A percentile compares a stretch with the other conserved stretches of the same genome.
Conservation (phyloP, 331 rosid genomes). For the Ulmus americana region DNA sequence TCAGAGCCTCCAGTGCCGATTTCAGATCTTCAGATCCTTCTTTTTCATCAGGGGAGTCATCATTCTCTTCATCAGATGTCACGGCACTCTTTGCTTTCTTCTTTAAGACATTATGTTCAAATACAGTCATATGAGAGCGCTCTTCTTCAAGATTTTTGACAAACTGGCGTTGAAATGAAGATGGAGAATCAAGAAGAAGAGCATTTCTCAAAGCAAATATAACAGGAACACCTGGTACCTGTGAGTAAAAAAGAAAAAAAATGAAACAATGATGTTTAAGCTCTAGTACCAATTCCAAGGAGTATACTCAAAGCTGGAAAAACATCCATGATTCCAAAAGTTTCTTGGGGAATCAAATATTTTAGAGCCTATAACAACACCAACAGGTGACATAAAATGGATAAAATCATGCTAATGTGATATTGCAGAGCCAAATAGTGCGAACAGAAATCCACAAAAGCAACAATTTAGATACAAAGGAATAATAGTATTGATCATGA, state of each 20-base stretch:
- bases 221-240: constrained; percentile 83
- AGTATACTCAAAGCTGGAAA: too few relatives aligned
- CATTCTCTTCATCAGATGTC: constrained; percentile 27
- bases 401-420: neutral
- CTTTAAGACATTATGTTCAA: constrained; percentile 37
- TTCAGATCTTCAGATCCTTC: constrained; percentile 33
- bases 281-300: too few relatives aligned
- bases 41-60: constrained; percentile 25
- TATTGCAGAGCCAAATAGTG: too few relatives aligned
- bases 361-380: neutral
- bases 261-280: neutral
- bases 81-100: constrained; percentile 20
- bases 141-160: constrained; percentile 54
- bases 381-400: neutral
- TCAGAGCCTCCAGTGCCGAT: constrained; percentile 21
- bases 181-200: constrained; percentile 61
- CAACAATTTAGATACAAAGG: neutral
- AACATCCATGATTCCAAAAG: too few relatives aligned
- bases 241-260: constrained; percentile 10
- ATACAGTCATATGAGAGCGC: constrained; percentile 47
- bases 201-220: constrained; percentile 62
- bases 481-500: neutral
- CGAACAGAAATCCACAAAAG: neutral
- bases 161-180: constrained; percentile 51
- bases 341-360: too few relatives aligned